Evolutionary conservation across 2,329 filamentous ascomycete genomes (phyloP), one percentile per base, ranked within the genome.

Genomic region (Hypoxylon sp.): DNA sequence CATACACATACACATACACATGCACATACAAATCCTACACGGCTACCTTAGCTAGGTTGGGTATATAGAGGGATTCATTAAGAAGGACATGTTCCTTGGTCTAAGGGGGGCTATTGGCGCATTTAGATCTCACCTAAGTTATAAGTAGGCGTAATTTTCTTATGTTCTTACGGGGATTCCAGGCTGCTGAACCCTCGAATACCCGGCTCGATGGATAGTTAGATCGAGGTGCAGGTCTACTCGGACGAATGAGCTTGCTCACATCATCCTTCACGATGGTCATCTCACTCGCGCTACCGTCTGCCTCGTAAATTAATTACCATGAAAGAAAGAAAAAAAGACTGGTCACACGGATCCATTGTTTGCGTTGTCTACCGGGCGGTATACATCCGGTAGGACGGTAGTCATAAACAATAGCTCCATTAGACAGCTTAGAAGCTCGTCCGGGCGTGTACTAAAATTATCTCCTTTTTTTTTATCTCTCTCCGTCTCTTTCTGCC

Each of bases 121-220:
- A 48, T 48, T 41, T 60, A 51, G 57, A 60, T 62, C 55, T 62
- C 47, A 62, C 59, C 35, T 59, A 51, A 42, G 40, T 53, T 56
- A 48, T 53, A 35, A 27, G 15, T 54, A 54, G 38, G 15, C 26
- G 42, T 38, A 48, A 31, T 43, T 31, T 57, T 47, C 49, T 54
- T 49, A 55, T 33, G 24, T 57, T 47, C 49, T 54, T 49, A 55
- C 38, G 24, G 41, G 26, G 41, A 29, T 45, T 13, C 13, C 13
- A n/a, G 31, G 31, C n/a, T 35, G 31, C 45, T 45, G 48, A 27
- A 43, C 52, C 46, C 49, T 55, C 48, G 48, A n/a, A 50, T 52
- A 58, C 49, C 58, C 53, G 60, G 57, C 27, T 48, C 55, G 45
- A 55, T 56, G 61, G 60, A 57, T 61, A 58, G n/a, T 55, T 62